phyloP scores from a whole-genome alignment of 768 basidiomycete genomes.

The Steccherinum ochraceum region DNA sequence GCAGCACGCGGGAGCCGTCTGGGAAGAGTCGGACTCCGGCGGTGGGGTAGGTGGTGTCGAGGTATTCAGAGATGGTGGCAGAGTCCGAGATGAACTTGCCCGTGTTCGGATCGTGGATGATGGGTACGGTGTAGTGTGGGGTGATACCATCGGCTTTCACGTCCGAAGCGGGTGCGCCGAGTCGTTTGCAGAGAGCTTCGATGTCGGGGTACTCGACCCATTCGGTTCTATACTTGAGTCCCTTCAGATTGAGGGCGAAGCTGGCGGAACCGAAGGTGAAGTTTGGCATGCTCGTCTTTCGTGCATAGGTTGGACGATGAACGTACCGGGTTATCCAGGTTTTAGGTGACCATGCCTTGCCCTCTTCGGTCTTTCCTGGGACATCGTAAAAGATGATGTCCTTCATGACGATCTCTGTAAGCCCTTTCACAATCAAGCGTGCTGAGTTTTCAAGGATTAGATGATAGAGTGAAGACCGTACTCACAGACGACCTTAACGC shows the following conservation, averaged over 20 bases:
- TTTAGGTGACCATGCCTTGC: constrained; percentile 10
- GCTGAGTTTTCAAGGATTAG: too few relatives aligned
- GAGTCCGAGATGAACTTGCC: constrained; percentile 36
- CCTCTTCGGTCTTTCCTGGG: constrained; percentile 2
- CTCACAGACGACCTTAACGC: too few relatives aligned
- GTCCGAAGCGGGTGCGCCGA: constrained; percentile 30
- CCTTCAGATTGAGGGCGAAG: constrained; percentile 33
- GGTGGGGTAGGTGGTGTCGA: constrained; percentile 44
- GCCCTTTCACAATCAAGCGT: too few relatives aligned
- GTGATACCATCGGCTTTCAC: constrained; percentile 22
- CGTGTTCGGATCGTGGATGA: constrained; percentile 43
- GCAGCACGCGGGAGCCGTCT: constrained; percentile 30
- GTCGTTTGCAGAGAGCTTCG: constrained; percentile 24
- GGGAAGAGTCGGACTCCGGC: constrained; percentile 36
- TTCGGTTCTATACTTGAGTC: constrained; percentile 36
- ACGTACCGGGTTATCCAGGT: constrained; percentile 6
- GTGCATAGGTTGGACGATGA: not conserved
- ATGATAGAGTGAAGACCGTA: too few relatives aligned
- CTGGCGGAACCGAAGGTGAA: not conserved
- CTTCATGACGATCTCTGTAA: too few relatives aligned
- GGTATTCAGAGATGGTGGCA: constrained; percentile 40
- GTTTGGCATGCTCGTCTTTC: too few relatives aligned
- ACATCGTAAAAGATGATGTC: constrained; percentile 9
- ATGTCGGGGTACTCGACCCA: constrained; percentile 51
- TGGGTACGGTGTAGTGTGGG: constrained; percentile 39